Base-by-base conservation (phyloP, 192 early-diverging fungal genomes). In the Gaertneriomyces semiglobifer region DNA sequence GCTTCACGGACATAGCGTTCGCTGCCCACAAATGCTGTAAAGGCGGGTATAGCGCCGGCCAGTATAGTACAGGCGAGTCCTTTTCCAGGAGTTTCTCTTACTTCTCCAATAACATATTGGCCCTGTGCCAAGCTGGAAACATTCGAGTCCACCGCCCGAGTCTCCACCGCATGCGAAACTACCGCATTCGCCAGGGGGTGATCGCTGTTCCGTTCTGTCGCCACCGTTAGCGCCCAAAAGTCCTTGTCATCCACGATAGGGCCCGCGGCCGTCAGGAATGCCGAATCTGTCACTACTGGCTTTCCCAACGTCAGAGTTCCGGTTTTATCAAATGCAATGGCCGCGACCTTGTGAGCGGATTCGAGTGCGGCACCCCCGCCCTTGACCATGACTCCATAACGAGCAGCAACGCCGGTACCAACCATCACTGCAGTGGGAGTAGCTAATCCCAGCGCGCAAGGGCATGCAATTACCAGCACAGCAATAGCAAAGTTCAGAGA, bases 401-500 rank as follows among this genome's bases (percentile, higher is more conserved):
- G 86, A 7, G 96, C 95, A 18, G 93, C 96, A 6, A 99, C 89
- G 16, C 96, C 96, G 0, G 96, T 99, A 25, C 95, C 96, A 7
- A 96, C 96, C 96, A 99, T 99, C 7, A 99, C 93, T 0, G 96
- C 96, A 0, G 96, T 99, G 7, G 96, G 96, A 5, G 94, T 96
- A 38, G 93, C 91, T 19, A 99, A 80, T 40, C 96, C 96, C 52
- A 99, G 78, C 6, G 96, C 92, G 76, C 96, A 98, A 25, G 96
- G 96, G 60, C 96, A 98, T 10, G 96, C 94, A 10, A 98, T 94
- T 9, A 99, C 95, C 19, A 96, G 88, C 4, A 97, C 95, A 5
- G 92, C 90, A 44, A 99, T 93, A 6, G 59, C 73, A 59, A 79
- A 79, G 18, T 75, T 53, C 16, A 75, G 39, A 6, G 66, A 59